Base-by-base conservation (phyloP, 1,139 yeast species). In the Sugiyamaella grinbergsii region DNA sequence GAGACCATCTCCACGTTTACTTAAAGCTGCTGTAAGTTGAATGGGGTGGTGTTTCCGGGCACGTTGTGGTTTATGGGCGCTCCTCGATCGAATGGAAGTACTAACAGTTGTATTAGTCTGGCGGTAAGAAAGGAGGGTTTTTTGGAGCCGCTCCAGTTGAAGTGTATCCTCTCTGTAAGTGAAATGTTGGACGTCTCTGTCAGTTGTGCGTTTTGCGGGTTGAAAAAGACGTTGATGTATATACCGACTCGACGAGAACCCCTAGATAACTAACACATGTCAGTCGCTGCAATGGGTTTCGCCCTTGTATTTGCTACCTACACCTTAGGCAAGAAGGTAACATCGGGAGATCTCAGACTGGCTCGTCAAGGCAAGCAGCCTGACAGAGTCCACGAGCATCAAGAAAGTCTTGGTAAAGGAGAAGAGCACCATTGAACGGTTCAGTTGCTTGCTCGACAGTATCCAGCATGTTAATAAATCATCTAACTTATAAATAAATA, bases 131-230 rank as follows among this genome's bases (percentile, higher is more conserved):
- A 55, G 52, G 49, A 46, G 36, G 54, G 56, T 33, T 23, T 38
- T 8, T 19, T 49, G n/a, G n/a, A n/a, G 11, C 49, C 36, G 47
- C 54, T 59, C 52, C 69, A 42, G 66, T 60, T 26, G 69, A 65
- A 53, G 62, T 59, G 24, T 64, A 62, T 54, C 69, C 69, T 48
- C 56, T 65, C 43, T 59, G 66, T 62, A 59, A 53, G 66, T 62
- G 28, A 24, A 37, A 7, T 38, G 22, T 7, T 31, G n/a, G n/a
- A n/a, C n/a, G n/a, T n/a, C n/a, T n/a, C n/a, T n/a, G n/a, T n/a
- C n/a, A n/a, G n/a, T n/a, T n/a, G n/a, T n/a, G n/a, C n/a, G n/a
- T n/a, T n/a, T n/a, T n/a, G n/a, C n/a, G n/a, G n/a, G n/a, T n/a
- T n/a, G n/a, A n/a, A n/a, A n/a, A n/a, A n/a, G n/a, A n/a, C n/a